Evolutionary conservation across 345 rosid genomes (phyloP), one percentile per base, ranked within the genome.

Genomic region (Dimocarpus longan): DNA sequence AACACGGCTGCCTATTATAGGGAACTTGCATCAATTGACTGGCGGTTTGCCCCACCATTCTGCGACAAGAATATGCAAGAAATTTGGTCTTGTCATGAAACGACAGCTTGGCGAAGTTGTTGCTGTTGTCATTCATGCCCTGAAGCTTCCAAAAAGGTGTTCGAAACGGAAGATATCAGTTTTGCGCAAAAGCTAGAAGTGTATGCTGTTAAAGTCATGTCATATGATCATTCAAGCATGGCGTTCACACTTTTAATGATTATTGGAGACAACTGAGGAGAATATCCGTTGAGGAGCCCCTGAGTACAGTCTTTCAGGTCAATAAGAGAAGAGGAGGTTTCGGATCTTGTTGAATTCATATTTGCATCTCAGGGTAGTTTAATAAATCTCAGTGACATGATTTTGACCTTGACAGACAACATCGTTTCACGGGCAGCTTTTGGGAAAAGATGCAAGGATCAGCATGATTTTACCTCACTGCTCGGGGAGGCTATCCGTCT

Each of bases 11-110:
- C 84, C 84, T 2, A 10, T 82, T 54, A 74, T 74, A 13, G 81
- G 84, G 1, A 78, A 82, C 72, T 62, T 82, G 84, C 84, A 82
- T 66, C 81, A 78, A 1, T 22, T 78, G 16, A 0, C 37, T 16
- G 52, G 84, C 8, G 68, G 71, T 12, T 59, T 54, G 65, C 78
- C 82, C 8, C 82, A 79, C 44, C 68, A 73, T 12, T 39, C 24
- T 12, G 19, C 66, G 59, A 54, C 67, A 26, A 13, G 43, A 24
- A 24, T 79, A 32, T 71, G 68, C 62, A 37, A 71, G 66, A 73
- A 67, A 57, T 67, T 44, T 21, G 73, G 82, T 22, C 70, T 71
- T 12, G 22, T 73, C 0, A 73, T 64, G 77, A 50, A 79, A 46
- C 52, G 54, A 5, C 81, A 73, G 32, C 81, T 79, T 9, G 78